Conservation (phyloP, 192 early-diverging fungal species). For the Linnemannia schmuckeri region DNA sequence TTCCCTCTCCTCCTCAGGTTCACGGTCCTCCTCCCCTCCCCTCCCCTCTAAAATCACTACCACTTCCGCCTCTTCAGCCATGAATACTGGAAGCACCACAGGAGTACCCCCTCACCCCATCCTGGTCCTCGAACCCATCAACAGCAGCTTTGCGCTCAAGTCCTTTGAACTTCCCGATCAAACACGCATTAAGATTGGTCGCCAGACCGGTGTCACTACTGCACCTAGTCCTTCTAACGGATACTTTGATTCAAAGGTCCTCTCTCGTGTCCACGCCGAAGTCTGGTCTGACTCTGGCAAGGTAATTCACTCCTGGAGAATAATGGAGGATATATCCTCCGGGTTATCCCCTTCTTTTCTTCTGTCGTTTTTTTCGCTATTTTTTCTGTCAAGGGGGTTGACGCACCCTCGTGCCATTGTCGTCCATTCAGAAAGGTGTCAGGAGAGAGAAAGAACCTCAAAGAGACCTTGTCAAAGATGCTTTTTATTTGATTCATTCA, state of each 20-base stretch:
- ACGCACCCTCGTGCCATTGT: background rate
- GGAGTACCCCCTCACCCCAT: conserved; percentile 17
- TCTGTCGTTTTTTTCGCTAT: background rate
- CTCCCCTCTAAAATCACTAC: background rate
- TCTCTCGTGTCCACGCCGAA: conserved; percentile 82
- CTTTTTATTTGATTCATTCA: no score
- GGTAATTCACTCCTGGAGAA: conserved; percentile 45
- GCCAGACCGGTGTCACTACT: conserved; percentile 74
- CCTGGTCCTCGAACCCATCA: conserved; percentile 60
- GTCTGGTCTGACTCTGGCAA: conserved; percentile 75
- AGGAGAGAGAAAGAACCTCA: no score
- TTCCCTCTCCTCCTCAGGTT: conserved; percentile 1
- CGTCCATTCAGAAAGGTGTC: background rate
- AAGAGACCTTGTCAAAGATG: no score
- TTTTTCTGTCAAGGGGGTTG: background rate
- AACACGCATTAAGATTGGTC: conserved; percentile 71
- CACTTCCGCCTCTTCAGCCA: background rate
- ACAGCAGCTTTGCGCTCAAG: conserved; percentile 62
- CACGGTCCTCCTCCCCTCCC: conserved; percentile 21
- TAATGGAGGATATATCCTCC: background rate
- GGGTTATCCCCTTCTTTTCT: background rate
- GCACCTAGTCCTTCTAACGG: conserved; percentile 76
- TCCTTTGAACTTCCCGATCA: conserved; percentile 68
- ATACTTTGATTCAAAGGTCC: conserved; percentile 88
- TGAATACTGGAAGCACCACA: background rate